Percentiles rank a stretch among this genome's conserved stretches.
Conservation (phyloP, 805 yeast genomes). For the Maudiozyma barnettii region DNA sequence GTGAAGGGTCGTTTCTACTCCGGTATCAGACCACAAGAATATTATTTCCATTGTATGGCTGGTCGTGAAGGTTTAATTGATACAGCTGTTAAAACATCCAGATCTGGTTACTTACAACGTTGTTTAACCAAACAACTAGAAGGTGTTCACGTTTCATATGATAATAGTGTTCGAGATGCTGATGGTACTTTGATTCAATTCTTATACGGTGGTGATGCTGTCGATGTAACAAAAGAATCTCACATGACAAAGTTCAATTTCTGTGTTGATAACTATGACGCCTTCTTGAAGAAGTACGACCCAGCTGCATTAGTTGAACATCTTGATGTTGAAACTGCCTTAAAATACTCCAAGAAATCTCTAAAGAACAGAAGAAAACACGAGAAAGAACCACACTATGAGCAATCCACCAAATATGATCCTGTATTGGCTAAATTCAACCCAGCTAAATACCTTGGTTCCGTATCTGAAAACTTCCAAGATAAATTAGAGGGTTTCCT, state of each 20-base stretch:
- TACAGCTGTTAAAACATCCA: slow-evolving; percentile 97
- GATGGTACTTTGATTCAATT: slow-evolving; percentile 92
- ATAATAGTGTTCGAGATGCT: slow-evolving; percentile 89
- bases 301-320: slow-evolving; percentile 65
- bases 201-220: slow-evolving; percentile 94
- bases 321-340: slow-evolving; percentile 77
- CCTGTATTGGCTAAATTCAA: slow-evolving; percentile 79
- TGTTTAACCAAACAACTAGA: slow-evolving; percentile 96
- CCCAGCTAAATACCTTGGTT: slow-evolving; percentile 85
- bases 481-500: slow-evolving; percentile 66
- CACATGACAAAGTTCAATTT: slow-evolving; percentile 89
- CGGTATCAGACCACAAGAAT: slow-evolving; percentile 96
- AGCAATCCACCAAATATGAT: slow-evolving; percentile 60
- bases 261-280: slow-evolving; percentile 84
- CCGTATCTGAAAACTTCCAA: slow-evolving; percentile 86
- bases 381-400: slow-evolving; percentile 51
- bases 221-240: slow-evolving; percentile 90
- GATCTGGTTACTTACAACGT: slow-evolving; percentile 97
- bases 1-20: slow-evolving; percentile 95
- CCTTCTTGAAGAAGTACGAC: slow-evolving; percentile 75
- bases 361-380: slow-evolving; percentile 63
- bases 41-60: slow-evolving; percentile 99
- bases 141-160: slow-evolving; percentile 91
- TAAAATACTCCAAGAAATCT: slow-evolving; percentile 71
- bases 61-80: slow-evolving; percentile 99